Evolutionary conservation across 2,329 filamentous ascomycete genomes (phyloP), one percentile per base, ranked within the genome.

Genomic region (Fusarium beomiforme): DNA sequence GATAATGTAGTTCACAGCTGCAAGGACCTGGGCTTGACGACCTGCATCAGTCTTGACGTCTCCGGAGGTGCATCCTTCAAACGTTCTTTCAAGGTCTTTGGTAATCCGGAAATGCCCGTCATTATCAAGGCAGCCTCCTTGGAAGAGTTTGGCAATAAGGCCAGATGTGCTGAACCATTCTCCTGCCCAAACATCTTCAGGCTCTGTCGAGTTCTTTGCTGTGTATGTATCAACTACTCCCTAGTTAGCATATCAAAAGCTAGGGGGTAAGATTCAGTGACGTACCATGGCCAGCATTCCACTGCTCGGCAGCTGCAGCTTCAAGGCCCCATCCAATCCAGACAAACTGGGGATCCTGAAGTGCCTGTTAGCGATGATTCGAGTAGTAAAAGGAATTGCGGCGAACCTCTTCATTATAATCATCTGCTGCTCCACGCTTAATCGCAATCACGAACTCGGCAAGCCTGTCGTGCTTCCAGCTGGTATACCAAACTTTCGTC

Each of bases 341-440:
- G 12, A 69, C 50, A 23, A 67, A 71, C 4, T 26, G n/a, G 2
- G 65, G 68, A 9, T 66, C 11, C 68, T 69, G 6, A n/a, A n/a
- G n/a, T n/a, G n/a, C n/a, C n/a, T n/a, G n/a, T n/a, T n/a, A n/a
- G n/a, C n/a, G n/a, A n/a, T n/a, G n/a, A n/a, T n/a, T n/a, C n/a
- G n/a, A n/a, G n/a, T n/a, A n/a, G n/a, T n/a, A n/a, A n/a, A n/a
- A n/a, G n/a, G n/a, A n/a, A n/a, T n/a, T n/a, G n/a, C n/a, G n/a
- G n/a, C 34, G 6, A 10, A 46, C 65, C 8, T 57, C 57, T n/a
- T 7, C 24, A 4, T 36, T 12, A 10, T 39, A 66, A 16, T 57
- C 23, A 3, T 59, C 23, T 3, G 24, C 21, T 13, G 49, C 56
- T 12, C 61, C 61, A 1, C 16, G n/a, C 9, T 21, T 39, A 6